phyloP scores from a whole-genome alignment of 1,139 yeast species.

The Saccharomycopsis hybrid region DNA sequence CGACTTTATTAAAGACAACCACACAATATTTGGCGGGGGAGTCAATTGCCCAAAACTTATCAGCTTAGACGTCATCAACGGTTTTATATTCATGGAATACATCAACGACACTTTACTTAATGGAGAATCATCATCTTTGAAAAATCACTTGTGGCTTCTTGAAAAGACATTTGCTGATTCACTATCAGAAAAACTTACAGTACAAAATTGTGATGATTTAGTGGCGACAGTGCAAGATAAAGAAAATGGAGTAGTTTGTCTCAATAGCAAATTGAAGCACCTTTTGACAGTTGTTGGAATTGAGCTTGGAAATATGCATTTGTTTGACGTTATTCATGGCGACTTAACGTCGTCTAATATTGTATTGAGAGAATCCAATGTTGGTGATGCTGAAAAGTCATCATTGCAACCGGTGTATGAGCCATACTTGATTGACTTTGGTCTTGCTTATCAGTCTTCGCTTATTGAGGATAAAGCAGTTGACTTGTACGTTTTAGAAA shows the following conservation, averaged over 20 bases:
- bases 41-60: constrained; percentile 64
- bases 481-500: constrained; percentile 85
- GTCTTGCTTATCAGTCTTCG: constrained; percentile 68
- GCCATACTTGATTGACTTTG: constrained; percentile 84
- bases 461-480: constrained; percentile 92
- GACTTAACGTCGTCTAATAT: constrained; percentile 91
- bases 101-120: constrained; percentile 48
- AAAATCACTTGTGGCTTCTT: constrained; percentile 64
- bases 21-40: constrained; percentile 33
- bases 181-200: constrained; percentile 4
- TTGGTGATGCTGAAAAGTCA: neutral
- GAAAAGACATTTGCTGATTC: constrained; percentile 35
- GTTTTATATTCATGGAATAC: constrained; percentile 85
- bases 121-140: constrained; percentile 46
- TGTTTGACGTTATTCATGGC: constrained; percentile 82
- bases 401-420: constrained; percentile 24
- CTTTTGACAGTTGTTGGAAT: constrained; percentile 54
- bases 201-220: constrained; percentile 21
- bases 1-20: no score
- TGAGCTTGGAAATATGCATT: constrained; percentile 67
- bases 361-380: constrained; percentile 44
- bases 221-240: constrained; percentile 25
- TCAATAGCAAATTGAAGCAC: constrained; percentile 33
- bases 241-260: constrained; percentile 18
- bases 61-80: constrained; percentile 69